Conservation (phyloP, 495 filamentous ascomycete species). For the Copromyces sp. region DNA sequence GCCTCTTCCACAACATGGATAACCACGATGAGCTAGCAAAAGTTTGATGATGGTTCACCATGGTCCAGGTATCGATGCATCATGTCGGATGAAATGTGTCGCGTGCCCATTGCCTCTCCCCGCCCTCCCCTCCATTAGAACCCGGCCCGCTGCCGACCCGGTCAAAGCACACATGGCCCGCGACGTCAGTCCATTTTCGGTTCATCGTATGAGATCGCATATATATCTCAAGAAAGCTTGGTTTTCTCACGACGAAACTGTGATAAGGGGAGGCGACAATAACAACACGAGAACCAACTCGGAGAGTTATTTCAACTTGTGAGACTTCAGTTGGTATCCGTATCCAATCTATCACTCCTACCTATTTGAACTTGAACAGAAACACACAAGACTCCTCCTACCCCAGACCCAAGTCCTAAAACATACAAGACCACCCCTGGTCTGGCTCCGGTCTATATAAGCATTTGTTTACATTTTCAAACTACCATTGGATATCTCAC, state of each 20-base stretch:
- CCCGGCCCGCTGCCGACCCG: neutral
- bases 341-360: neutral
- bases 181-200: neutral
- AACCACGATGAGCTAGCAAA: neutral
- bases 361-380: neutral
- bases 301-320: too few species aligned
- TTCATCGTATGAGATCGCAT: neutral
- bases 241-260: neutral
- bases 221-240: neutral
- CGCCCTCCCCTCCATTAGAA: neutral
- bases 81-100: neutral
- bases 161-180: slow-evolving; percentile 18
- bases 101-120: neutral
- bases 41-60: neutral
- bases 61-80: neutral
- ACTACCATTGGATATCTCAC: neutral
- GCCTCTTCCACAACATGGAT: neutral
- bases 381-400: neutral
- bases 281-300: neutral
- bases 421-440: neutral
- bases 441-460: neutral
- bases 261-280: neutral
- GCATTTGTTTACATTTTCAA: neutral
- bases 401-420: neutral
- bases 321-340: too few species aligned